A percentile compares a stretch with the other conserved stretches of the same genome.
These are phyloP conservation scores for Heracleum sosnowskyi DNA, from an alignment of 129 eudicot species.

Conservation along the genomic window DNA sequence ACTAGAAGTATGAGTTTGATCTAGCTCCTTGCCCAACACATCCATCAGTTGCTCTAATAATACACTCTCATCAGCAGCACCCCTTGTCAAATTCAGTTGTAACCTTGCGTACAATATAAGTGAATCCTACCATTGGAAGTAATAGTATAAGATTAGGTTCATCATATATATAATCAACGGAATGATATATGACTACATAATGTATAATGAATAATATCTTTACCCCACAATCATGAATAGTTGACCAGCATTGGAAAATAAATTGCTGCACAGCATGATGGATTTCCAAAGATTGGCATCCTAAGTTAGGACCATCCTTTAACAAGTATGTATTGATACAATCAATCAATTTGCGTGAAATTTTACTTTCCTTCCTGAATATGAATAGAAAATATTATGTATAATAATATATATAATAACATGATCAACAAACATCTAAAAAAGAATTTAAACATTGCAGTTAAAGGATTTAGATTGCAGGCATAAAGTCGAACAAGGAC, in stretches of 20 bases:
- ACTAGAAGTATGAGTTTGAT: constrained; percentile 48
- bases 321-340: constrained; percentile 73
- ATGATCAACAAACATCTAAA: not conserved
- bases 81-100: constrained; percentile 72
- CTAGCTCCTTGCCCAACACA: constrained; percentile 69
- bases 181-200: not conserved
- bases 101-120: constrained; percentile 66
- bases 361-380: constrained; percentile 76
- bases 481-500: not conserved
- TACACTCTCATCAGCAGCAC: constrained; percentile 50
- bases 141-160: not conserved
- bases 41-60: constrained; percentile 74
- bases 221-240: constrained; percentile 65
- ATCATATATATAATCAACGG: constrained; percentile 5
- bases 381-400: constrained; percentile 9
- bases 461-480: not conserved
- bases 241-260: constrained; percentile 66
- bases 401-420: not conserved
- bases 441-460: constrained; percentile 4
- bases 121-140: constrained; percentile 47
- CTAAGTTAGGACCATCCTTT: constrained; percentile 90
- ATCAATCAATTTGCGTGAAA: constrained; percentile 70
- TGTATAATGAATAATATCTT: constrained; percentile 40
- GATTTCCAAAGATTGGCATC: constrained; percentile 56
- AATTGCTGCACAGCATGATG: constrained; percentile 66